Evolutionary conservation across 1,284 basidiomycete species (phyloP), one percentile per base, ranked within the genome.

Genomic region (Ustilago sp.): DNA sequence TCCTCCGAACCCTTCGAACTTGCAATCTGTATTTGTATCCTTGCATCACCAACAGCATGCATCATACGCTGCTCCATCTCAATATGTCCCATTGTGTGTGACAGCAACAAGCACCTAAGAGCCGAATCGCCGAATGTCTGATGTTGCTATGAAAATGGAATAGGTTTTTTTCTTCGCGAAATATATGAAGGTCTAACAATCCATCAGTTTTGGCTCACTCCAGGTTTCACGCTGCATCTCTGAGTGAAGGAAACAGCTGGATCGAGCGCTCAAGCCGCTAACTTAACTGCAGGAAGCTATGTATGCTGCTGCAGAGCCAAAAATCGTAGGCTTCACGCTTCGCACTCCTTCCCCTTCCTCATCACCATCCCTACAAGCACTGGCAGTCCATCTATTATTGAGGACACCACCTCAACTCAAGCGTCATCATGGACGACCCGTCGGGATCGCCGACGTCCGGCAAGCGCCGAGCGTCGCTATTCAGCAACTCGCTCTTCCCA

Each of bases 381-480:
- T 47, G 34, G 51, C 52, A 34, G 15, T 51, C 34, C 48, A 19
- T 51, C 35, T 38, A 28, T 13, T 38, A 55, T 38, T 36, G 19
- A 35, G 36, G 17, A 59, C 58, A 17, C 11, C 17, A 19, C 17
- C 36, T 28, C 36, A 34, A 8, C 11, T 8, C 58, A 39, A 39
- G 48, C 35, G 34, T 9, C 52, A 64, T n/a, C 31, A 74, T 74
- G 71, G 71, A 74, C 62, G 63, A 74, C 50, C 53, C 23, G 17
- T 65, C 66, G 36, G 51, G 35, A 35, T 74, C 71, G 54, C 71
- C 71, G 15, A 74, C 65, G 51, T 68, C 65, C 34, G 71, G 65
- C 59, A 68, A 53, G 54, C 43, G 55, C 35, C 57, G 71, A 38
- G 28, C 59, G 34, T 74, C 71, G 28, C 61, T 74, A 28, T 74